Evolutionary conservation across 441 rosid species (phyloP).

Genomic region (Iberis amara): DNA sequence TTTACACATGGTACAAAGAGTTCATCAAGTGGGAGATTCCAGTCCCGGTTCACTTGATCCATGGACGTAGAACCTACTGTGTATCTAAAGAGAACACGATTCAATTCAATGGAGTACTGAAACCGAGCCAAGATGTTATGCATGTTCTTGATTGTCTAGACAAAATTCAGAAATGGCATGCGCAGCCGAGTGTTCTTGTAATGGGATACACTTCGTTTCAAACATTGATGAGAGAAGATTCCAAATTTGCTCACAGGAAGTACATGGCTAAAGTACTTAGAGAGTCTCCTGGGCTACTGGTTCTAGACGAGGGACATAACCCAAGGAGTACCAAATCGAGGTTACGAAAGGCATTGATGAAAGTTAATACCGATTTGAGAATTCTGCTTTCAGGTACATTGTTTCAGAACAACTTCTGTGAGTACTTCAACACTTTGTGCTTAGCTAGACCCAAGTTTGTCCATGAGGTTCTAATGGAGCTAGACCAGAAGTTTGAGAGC

Average conservation of each 20-base stretch:
- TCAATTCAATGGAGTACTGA: conserved; percentile 46
- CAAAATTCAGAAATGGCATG: conserved; percentile 90
- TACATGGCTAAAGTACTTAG: conserved; percentile 84
- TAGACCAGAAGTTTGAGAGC: conserved; percentile 58
- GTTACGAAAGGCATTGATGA: conserved; percentile 85
- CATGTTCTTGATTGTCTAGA: conserved; percentile 86
- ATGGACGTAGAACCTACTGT: conserved; percentile 68
- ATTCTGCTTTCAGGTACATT: conserved; percentile 85
- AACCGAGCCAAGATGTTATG: conserved; percentile 75
- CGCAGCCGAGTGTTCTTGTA: conserved; percentile 83
- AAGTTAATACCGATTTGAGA: conserved; percentile 71
- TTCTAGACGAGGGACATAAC: conserved; percentile 91
- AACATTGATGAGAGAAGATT: conserved; percentile 80
- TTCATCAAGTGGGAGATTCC: conserved; percentile 89
- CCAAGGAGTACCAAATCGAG: conserved; percentile 91
- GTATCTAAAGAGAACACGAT: conserved; percentile 37
- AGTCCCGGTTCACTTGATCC: conserved; percentile 79
- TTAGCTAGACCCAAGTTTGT: conserved; percentile 86
- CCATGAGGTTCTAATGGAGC: conserved; percentile 54
- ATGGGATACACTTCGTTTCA: conserved; percentile 92
- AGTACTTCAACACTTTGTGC: conserved; percentile 88
- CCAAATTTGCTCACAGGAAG: conserved; percentile 68
- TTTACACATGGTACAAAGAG: conserved; percentile 94
- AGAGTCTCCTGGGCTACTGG: conserved; percentile 78
- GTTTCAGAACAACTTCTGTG: conserved; percentile 95